Conservation (phyloP, 106 monocot species). For the Iris macrosiphon region DNA sequence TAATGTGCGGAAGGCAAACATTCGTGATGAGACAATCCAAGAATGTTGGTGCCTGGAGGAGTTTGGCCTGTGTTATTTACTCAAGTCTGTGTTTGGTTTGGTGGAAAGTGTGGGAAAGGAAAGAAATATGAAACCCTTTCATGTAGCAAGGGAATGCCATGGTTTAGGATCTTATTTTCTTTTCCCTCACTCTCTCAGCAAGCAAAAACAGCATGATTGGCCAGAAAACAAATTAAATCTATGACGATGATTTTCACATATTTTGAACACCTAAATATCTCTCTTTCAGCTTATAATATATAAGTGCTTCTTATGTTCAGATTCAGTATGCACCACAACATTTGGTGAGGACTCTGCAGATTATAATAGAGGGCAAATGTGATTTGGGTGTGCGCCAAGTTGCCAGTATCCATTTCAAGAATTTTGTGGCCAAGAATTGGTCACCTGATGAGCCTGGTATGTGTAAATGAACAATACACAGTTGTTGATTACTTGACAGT, state of each 20-base stretch:
- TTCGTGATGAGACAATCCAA: no score
- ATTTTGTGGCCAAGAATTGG: slow-evolving; percentile 95
- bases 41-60: no score
- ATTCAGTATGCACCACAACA: slow-evolving; percentile 82
- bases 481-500: neutral
- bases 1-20: no score
- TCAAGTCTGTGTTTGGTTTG: no score
- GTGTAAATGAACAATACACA: neutral
- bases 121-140: no score
- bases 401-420: slow-evolving; percentile 98
- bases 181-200: neutral
- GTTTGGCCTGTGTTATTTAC: no score
- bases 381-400: slow-evolving; percentile 84
- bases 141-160: no score
- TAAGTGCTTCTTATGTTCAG: slow-evolving; percentile 26
- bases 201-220: neutral
- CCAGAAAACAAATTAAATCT: neutral
- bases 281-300: no score
- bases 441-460: slow-evolving; percentile 67
- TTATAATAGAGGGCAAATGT: slow-evolving; percentile 58
- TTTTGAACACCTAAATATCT: neutral
- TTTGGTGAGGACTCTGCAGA: slow-evolving; percentile 80
- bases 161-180: no score
- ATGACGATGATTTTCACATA: neutral
- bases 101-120: no score